phyloP scores from a whole-genome alignment of 176 grass and related monocot species.

The Hordeum marinum region DNA sequence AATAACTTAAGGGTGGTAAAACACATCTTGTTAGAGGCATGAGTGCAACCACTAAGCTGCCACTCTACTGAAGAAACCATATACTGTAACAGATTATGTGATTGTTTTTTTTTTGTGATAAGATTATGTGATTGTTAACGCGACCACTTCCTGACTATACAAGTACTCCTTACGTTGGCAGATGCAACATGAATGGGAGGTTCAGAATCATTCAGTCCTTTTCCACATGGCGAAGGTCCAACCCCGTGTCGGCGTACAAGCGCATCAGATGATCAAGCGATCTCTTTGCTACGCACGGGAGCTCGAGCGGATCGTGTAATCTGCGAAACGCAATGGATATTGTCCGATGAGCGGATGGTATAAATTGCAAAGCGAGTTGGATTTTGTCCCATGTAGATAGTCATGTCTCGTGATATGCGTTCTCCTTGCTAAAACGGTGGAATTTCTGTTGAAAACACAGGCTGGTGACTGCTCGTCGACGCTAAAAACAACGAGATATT shows the following conservation, averaged over 20 bases:
- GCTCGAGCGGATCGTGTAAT: slow-evolving; percentile 52
- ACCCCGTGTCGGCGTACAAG: slow-evolving; percentile 37
- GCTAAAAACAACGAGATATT: background rate
- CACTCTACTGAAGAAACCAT: background rate
- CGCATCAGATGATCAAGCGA: slow-evolving; percentile 59
- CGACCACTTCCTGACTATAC: background rate
- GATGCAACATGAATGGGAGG: slow-evolving; percentile 76
- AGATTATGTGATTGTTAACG: background rate
- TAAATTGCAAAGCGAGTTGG: background rate
- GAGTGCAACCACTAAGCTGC: background rate
- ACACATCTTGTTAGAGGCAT: background rate
- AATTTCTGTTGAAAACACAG: background rate
- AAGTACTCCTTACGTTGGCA: slow-evolving; percentile 23
- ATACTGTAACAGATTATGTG: background rate
- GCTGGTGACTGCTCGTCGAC: background rate
- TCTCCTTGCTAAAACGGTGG: background rate
- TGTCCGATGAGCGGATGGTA: background rate
- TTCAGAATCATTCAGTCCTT: slow-evolving; percentile 48
- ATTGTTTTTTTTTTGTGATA: no score
- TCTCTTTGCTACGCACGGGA: slow-evolving; percentile 59
- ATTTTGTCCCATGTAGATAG: background rate
- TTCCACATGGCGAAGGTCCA: slow-evolving; percentile 74
- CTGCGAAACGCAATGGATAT: background rate
- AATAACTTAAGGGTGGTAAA: background rate
- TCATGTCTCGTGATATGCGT: background rate